These are phyloP conservation scores for Trypanosoma conorhini DNA, from an alignment of 208 protist species.

Conservation along the genomic window DNA sequence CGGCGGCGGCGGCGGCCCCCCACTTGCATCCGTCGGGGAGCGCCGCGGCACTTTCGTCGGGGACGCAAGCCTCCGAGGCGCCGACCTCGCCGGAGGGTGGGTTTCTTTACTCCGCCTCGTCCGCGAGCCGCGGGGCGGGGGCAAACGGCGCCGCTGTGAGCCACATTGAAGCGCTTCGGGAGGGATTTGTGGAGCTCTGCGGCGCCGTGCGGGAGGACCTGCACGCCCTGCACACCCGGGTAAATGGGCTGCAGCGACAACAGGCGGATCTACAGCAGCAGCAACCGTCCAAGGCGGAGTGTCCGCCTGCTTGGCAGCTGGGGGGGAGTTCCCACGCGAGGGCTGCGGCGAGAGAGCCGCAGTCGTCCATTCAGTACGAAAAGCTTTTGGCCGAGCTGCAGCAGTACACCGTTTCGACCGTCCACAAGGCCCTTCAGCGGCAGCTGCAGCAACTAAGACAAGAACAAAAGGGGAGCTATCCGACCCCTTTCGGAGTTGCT, in stretches of 20 bases:
- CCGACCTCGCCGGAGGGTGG: background rate
- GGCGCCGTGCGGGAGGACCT: slow-evolving; percentile 66
- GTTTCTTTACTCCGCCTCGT: background rate
- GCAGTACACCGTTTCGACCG: slow-evolving; percentile 16
- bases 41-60: background rate
- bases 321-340: background rate
- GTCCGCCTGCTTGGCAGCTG: background rate
- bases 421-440: slow-evolving; percentile 17
- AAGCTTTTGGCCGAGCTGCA: slow-evolving; percentile 17
- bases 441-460: background rate
- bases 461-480: background rate
- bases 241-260: slow-evolving; percentile 18
- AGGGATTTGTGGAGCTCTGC: slow-evolving; percentile 68
- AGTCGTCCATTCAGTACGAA: slow-evolving; percentile 1
- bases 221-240: slow-evolving; percentile 36
- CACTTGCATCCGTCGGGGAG: background rate
- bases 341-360: background rate
- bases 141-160: background rate
- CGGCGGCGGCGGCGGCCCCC: background rate
- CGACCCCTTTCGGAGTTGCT: background rate
- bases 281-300: background rate
- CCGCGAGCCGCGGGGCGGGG: background rate
- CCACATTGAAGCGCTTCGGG: slow-evolving; percentile 42
- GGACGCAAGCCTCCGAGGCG: background rate
- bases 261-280: slow-evolving; percentile 1